Base-by-base conservation (phyloP, 2,329 filamentous ascomycete species). In the Tolypocladium tundrense region DNA sequence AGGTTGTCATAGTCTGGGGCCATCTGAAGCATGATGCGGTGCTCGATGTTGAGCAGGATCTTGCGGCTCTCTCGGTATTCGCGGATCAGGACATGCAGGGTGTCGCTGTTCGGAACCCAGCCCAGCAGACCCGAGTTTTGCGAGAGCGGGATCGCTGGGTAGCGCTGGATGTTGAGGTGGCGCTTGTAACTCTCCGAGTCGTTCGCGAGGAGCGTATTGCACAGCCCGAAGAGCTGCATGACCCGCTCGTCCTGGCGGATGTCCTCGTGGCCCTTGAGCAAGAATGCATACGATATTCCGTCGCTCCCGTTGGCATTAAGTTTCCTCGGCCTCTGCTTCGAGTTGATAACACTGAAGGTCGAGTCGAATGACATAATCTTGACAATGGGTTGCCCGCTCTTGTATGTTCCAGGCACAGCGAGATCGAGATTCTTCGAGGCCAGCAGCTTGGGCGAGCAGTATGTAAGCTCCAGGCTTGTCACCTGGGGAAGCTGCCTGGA, bases 21-120 rank as follows among this genome's bases (percentile, higher is more conserved):
- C 94, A 99, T 99, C 72, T 99, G 95, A 58, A 99, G 79, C 94
- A 99, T 99, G 71, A 99, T 99, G 50, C 95, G 88, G 70, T 99
- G 94, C 75, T 99, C 94, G 63, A 99, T 99, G 69, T 99, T 99
- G 64, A 99, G 87, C 43, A 99, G 77, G 63, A 99, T 99, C 77
- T 97, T 96, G 57, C 94, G 86, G 64, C 89, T 96, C 72, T 99
- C 95, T 61, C 94, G 89, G 70, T 99, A 99, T 71, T 99, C 94
- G 62, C 94, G 86, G 68, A 99, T 99, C 53, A 99, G 82, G 21
- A 96, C 90, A 70, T 99, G 95, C 19, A 99, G 79, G 0, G 95
- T 99, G 71, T 99, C 94, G 68, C 91, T 97, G 76, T 99, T 97
- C 13, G 90, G 92, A 27, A 99, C 92, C 90, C 93, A 99, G 51